Conservation (phyloP, 179 eudicot species). For the Actinidia arguta region DNA sequence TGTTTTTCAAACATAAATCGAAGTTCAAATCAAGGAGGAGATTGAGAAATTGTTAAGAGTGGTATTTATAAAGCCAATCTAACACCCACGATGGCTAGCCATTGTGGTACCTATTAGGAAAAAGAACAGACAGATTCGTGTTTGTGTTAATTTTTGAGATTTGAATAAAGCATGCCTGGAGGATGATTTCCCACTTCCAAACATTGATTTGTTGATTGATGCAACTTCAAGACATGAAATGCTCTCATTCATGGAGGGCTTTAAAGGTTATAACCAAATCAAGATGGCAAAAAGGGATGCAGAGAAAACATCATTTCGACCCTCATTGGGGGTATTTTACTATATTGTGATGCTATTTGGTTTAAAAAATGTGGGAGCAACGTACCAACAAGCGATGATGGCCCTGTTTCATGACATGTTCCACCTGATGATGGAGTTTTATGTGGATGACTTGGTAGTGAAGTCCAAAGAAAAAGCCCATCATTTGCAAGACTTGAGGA, state of each 20-base stretch:
- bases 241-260: background rate
- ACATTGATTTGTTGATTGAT: background rate
- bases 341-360: background rate
- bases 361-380: background rate
- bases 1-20: too few relatives aligned
- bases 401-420: background rate
- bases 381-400: background rate
- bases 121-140: background rate
- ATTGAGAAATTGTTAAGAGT: too few relatives aligned
- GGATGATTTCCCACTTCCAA: background rate
- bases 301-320: background rate
- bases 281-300: background rate
- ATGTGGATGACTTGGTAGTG: background rate
- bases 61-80: too few relatives aligned
- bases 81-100: background rate
- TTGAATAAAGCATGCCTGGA: background rate
- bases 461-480: background rate
- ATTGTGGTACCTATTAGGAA: background rate
- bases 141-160: background rate
- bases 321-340: background rate
- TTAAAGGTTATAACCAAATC: background rate
- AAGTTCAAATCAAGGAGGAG: too few relatives aligned
- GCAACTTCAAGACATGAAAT: background rate
- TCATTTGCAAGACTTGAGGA: background rate
- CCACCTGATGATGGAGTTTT: background rate